A percentile compares a stretch with the other conserved stretches of the same genome.
Evolutionary conservation across 164 flowering plant species (phyloP).

Genomic region (Umbellularia californica): DNA sequence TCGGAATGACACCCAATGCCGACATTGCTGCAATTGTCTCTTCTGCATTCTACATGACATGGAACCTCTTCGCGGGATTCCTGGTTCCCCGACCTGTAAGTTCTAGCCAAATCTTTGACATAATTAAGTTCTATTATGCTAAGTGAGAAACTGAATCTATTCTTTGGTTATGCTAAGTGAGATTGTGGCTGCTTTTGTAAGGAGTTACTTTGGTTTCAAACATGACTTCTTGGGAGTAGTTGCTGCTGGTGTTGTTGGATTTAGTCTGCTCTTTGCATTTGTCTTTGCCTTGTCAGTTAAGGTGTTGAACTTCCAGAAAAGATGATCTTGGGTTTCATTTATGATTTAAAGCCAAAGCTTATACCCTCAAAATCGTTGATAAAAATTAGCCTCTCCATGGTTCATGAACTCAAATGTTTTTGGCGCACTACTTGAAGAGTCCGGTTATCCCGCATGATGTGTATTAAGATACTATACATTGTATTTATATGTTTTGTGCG

Average conservation of each 20-base stretch:
- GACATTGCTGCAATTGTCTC: conserved; percentile 35
- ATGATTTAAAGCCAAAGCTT: background rate
- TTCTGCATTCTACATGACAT: conserved; percentile 27
- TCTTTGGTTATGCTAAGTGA: background rate
- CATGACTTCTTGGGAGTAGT: conserved; percentile 37
- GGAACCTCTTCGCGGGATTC: conserved; percentile 45
- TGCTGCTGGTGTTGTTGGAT: conserved; percentile 30
- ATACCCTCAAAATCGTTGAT: background rate
- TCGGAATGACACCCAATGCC: conserved; percentile 38
- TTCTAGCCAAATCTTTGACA: background rate
- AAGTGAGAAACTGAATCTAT: background rate
- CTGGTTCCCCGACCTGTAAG: conserved; percentile 33
- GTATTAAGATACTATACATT: background rate
- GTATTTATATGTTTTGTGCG: background rate
- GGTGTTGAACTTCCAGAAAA: conserved; percentile 50
- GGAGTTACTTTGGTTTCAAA: conserved; percentile 32
- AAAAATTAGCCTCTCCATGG: background rate
- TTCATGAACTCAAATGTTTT: background rate
- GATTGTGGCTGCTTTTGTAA: conserved; percentile 28
- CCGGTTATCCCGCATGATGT: background rate
- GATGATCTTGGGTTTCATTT: conserved; percentile 9
- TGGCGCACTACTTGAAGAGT: background rate
- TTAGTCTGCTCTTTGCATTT: conserved; percentile 34
- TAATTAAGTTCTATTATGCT: background rate
- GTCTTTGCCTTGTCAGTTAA: conserved; percentile 42